Evolutionary conservation across 768 basidiomycete species (phyloP), one percentile per base, ranked within the genome.

Genomic region (Tricholoma sp.): DNA sequence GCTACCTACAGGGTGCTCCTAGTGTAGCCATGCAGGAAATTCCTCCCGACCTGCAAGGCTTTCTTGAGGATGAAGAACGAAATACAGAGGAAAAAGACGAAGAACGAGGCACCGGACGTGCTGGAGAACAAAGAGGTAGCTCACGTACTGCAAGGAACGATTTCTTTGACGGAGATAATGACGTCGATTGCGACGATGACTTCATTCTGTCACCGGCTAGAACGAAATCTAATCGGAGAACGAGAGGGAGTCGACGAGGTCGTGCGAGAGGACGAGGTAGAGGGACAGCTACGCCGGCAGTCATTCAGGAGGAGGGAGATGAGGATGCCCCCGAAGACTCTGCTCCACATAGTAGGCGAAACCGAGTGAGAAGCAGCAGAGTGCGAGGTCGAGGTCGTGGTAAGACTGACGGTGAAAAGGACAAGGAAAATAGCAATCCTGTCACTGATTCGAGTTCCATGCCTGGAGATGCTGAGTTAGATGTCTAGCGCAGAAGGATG

Each of bases 1-100:
- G 96, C 31, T 98, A 94, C 69, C 76, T 98, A 12, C 89, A 94
- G 58, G 94, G 95, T 32, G 97, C 96, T 41, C 96, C 96, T n/a
- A 94, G 91, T 66, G 92, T 98, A 9, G 85, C 85, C 61, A 90
- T 98, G 91, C 91, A 94, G 65, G 94, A 98, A 71, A 91, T 98
- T 28, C 96, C 97, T 3, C 95, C 95, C 0, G 89, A 95, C 63
- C 73, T 99, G 13, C 87, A 86, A 59, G 88, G 83, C 1, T 79
- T 91, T 65, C 70, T 95, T 29, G 83, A 79, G 4, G 84, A 87
- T 63, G 69, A 63, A 59, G 63, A 58, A 50, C 61, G 56, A 56
- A 61, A 60, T 55, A 56, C 53, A 34, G 66, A 63, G 58, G 68
- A 68, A 61, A 68, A 64, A 62, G 67, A 63, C 52, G 89, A 90